phyloP scores from a whole-genome alignment of 148 eudicot genomes.

The Chenopodium suecicum region DNA sequence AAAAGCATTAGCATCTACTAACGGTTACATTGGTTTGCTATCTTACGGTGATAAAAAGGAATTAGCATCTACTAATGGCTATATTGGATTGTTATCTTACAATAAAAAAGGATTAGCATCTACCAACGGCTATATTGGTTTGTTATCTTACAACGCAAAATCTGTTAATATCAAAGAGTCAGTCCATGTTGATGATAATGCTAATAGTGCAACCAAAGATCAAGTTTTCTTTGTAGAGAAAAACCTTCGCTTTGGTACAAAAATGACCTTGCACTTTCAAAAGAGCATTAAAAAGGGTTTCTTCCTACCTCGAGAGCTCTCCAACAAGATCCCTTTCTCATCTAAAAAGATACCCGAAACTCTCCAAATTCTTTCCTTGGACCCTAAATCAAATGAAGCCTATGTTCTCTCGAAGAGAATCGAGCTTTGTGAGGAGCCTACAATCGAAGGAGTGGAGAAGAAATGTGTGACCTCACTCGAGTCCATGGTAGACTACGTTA shows the following conservation, averaged over 20 bases:
- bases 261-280: slow-evolving; percentile 16
- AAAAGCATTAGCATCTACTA: no score
- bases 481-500: slow-evolving; percentile 30
- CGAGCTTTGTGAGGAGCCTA: slow-evolving; percentile 30
- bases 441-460: slow-evolving; percentile 21
- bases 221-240: slow-evolving; percentile 23
- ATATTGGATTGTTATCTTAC: background rate
- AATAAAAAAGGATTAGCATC: background rate
- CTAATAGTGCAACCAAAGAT: background rate
- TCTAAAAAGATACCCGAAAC: slow-evolving; percentile 17
- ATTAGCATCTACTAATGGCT: no score
- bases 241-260: slow-evolving; percentile 10
- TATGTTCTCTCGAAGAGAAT: background rate
- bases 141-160: background rate
- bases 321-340: slow-evolving; percentile 25
- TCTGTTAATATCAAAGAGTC: background rate
- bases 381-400: slow-evolving; percentile 24
- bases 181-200: no score
- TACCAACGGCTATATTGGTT: background rate
- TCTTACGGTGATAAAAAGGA: no score
- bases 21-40: no score
- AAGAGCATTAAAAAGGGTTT: background rate
- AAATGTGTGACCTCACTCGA: slow-evolving; percentile 34
- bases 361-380: background rate
- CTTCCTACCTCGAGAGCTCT: slow-evolving; percentile 19